Percentiles rank a stretch among this genome's conserved stretches.
Conservation (phyloP, 768 basidiomycete species). For the Tylopilus subfusipes region DNA sequence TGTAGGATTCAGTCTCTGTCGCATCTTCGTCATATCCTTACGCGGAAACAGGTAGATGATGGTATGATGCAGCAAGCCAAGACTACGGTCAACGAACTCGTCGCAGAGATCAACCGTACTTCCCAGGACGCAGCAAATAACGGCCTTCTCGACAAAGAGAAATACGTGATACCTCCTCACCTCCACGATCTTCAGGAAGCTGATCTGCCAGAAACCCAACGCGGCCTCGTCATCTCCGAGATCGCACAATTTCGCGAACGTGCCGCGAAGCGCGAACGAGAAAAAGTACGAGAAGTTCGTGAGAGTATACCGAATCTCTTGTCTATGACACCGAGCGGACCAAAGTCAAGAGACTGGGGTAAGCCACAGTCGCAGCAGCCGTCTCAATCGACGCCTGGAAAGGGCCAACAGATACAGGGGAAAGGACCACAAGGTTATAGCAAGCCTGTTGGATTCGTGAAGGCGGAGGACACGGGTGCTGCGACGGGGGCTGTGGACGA, state of each 20-base stretch:
- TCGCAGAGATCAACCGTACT: constrained; percentile 66
- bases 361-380: constrained; percentile 41
- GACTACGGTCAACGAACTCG: constrained; percentile 57
- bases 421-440: constrained; percentile 73
- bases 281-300: constrained; percentile 78
- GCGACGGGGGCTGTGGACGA: constrained; percentile 35
- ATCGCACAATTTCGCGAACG: constrained; percentile 96
- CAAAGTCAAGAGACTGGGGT: constrained; percentile 79
- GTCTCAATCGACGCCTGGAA: constrained; percentile 34
- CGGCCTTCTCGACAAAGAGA: constrained; percentile 77
- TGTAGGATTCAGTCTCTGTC: constrained; percentile 38
- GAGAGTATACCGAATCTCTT: constrained; percentile 49
- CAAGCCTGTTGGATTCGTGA: constrained; percentile 83
- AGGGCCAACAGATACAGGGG: constrained; percentile 51
- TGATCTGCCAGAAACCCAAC: constrained; percentile 90
- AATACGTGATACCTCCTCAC: constrained; percentile 92
- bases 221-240: constrained; percentile 91
- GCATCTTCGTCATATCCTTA: background rate
- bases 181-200: constrained; percentile 95
- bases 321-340: constrained; percentile 56
- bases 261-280: constrained; percentile 85
- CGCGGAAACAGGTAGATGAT: constrained; percentile 62
- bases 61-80: constrained; percentile 59
- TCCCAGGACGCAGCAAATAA: constrained; percentile 73
- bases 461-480: constrained; percentile 50